Evolutionary conservation across 495 filamentous ascomycete species (phyloP).

Genomic region (Letharia lupina): DNA sequence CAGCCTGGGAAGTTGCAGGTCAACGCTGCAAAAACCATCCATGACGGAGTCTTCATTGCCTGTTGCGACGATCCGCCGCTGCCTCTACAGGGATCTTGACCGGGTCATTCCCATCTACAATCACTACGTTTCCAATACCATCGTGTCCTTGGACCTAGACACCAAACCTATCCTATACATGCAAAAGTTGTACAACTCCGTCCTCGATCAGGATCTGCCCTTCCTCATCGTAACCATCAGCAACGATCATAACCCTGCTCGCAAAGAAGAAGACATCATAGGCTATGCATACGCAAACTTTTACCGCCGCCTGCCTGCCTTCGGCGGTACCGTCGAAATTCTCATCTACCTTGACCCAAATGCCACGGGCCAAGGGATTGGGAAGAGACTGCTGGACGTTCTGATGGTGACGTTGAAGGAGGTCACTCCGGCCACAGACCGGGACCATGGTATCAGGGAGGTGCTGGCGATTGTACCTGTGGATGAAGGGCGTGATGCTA

Average conservation of each 20-base stretch:
- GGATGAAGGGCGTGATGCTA: slow-evolving; percentile 25
- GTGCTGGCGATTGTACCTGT: slow-evolving; percentile 30
- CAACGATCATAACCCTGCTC: not conserved
- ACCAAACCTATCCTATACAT: slow-evolving; percentile 24
- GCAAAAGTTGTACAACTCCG: slow-evolving; percentile 20
- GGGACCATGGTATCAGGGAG: slow-evolving; percentile 22
- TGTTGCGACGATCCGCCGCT: not conserved
- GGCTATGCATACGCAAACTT: slow-evolving; percentile 27
- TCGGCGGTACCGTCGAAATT: slow-evolving; percentile 30
- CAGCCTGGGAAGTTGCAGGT: not conserved
- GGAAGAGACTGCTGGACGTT: slow-evolving; percentile 21
- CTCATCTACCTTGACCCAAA: slow-evolving; percentile 29
- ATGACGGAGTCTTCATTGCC: not conserved
- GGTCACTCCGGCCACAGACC: slow-evolving; percentile 2
- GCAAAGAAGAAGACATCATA: slow-evolving; percentile 20
- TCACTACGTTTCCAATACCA: slow-evolving; percentile 29
- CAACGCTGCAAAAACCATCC: not conserved
- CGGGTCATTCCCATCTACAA: slow-evolving; percentile 29
- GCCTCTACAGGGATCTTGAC: slow-evolving; percentile 20
- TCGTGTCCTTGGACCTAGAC: slow-evolving; percentile 26
- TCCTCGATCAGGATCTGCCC: slow-evolving; percentile 23
- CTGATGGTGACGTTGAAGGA: slow-evolving; percentile 16
- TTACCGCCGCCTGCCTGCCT: slow-evolving; percentile 20
- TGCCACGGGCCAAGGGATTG: slow-evolving; percentile 21
- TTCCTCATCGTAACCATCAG: slow-evolving; percentile 28